These are phyloP conservation scores for Hypoxylon sp. DNA, from an alignment of 2,329 filamentous ascomycete species.

Conservation along the genomic window DNA sequence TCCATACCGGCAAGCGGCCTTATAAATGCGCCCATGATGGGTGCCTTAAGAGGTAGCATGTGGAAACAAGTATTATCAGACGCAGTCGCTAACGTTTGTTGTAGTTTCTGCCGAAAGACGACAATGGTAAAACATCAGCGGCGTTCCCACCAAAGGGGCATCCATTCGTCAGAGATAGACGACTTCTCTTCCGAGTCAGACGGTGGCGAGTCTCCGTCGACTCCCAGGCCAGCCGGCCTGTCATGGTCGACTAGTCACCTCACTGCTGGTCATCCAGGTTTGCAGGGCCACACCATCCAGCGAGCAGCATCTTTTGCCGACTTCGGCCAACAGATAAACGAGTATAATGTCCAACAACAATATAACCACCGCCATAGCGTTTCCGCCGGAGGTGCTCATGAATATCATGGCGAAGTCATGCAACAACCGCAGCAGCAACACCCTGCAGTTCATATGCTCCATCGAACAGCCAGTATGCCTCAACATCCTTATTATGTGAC, in stretches of 20 bases:
- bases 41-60: constrained; percentile 71
- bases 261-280: constrained; percentile 56
- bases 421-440: constrained; percentile 60
- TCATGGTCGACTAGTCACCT: constrained; percentile 65
- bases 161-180: constrained; percentile 69
- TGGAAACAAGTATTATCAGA: constrained; percentile 3
- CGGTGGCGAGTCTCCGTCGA: constrained; percentile 71
- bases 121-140: constrained; percentile 79
- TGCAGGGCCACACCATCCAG: constrained; percentile 61
- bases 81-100: constrained; percentile 28
- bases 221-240: constrained; percentile 68
- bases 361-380: constrained; percentile 65
- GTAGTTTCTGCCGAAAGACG: constrained; percentile 79
- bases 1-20: constrained; percentile 77
- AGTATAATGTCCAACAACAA: constrained; percentile 61
- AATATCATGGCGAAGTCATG: constrained; percentile 61
- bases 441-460: constrained; percentile 63
- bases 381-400: constrained; percentile 60
- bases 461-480: constrained; percentile 64
- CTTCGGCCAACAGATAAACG: constrained; percentile 66
- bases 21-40: constrained; percentile 74
- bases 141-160: constrained; percentile 71
- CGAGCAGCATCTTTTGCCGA: constrained; percentile 69
- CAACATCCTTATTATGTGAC: constrained; percentile 69
- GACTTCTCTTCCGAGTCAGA: constrained; percentile 71